A percentile compares a stretch with the other conserved stretches of the same genome.
Conservation (phyloP, 1,284 basidiomycete species). For the Cystobasidium sp. region DNA sequence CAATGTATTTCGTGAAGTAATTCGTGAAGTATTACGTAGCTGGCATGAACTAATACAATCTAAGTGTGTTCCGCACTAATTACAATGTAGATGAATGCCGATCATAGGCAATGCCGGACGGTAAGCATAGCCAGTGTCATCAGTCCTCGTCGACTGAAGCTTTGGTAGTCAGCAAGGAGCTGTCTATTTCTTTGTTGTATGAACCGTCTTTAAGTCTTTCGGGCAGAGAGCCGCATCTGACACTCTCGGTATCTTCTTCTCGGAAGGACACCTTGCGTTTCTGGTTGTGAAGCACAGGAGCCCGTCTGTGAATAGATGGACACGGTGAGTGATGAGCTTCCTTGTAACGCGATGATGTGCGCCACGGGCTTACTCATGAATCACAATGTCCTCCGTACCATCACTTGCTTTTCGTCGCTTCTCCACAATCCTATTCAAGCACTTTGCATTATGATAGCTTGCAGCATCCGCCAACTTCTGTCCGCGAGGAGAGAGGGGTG, state of each 20-base stretch:
- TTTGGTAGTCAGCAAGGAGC: too few relatives aligned
- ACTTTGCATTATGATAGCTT: conserved; percentile 15
- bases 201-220: too few relatives aligned
- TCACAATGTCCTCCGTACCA: conserved; percentile 25
- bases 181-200: too few relatives aligned
- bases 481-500: conserved; percentile 36
- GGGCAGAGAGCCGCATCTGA: too few relatives aligned
- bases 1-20: too few relatives aligned
- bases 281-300: not conserved
- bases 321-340: not conserved
- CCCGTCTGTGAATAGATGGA: not conserved
- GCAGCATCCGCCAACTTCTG: conserved; percentile 26
- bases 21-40: too few relatives aligned
- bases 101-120: too few relatives aligned
- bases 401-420: conserved; percentile 40
- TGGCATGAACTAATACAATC: too few relatives aligned
- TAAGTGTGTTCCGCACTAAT: too few relatives aligned
- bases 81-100: too few relatives aligned
- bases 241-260: not conserved
- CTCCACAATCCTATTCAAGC: conserved; percentile 32
- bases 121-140: too few relatives aligned
- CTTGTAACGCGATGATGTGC: not conserved
- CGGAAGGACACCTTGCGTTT: conserved; percentile 32
- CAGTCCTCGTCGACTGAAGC: too few relatives aligned
- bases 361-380: conserved; percentile 8